phyloP scores from a whole-genome alignment of 352 stramenopile species.

The Pythium folliculosum region DNA sequence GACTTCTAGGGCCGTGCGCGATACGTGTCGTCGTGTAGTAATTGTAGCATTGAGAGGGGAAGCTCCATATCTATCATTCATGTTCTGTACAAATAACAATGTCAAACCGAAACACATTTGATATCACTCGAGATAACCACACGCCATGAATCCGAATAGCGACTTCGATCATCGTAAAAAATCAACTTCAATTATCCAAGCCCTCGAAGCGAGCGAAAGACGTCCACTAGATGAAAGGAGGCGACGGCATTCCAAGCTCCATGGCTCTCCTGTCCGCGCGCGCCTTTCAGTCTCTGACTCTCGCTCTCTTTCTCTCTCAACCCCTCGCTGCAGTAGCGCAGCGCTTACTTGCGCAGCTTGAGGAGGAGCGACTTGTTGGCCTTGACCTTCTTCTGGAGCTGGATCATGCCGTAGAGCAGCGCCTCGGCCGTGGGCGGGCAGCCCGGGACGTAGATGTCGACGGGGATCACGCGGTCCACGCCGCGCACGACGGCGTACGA shows the following conservation, averaged over 20 bases:
- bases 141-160: background rate
- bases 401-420: slow-evolving; percentile 97
- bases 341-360: slow-evolving; percentile 94
- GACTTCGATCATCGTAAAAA: slow-evolving; percentile 4
- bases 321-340: background rate
- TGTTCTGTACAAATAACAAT: slow-evolving; percentile 4
- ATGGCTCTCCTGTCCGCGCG: no score
- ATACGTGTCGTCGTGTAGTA: background rate
- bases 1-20: slow-evolving; percentile 27
- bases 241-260: no score
- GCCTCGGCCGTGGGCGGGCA: slow-evolving; percentile 98
- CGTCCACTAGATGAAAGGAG: background rate
- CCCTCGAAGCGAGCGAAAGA: background rate
- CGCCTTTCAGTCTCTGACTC: no score
- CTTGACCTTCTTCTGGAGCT: slow-evolving; percentile 99
- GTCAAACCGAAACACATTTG: background rate
- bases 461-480: slow-evolving; percentile 96
- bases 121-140: no score
- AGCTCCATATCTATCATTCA: background rate
- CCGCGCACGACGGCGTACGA: slow-evolving; percentile 98
- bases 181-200: slow-evolving; percentile 7
- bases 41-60: background rate
- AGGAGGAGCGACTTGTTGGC: slow-evolving; percentile 96
- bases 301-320: background rate
- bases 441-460: slow-evolving; percentile 99